These are phyloP conservation scores for Blastocystis hominis DNA, from an alignment of 352 stramenopile genomes.

Conservation along the genomic window DNA sequence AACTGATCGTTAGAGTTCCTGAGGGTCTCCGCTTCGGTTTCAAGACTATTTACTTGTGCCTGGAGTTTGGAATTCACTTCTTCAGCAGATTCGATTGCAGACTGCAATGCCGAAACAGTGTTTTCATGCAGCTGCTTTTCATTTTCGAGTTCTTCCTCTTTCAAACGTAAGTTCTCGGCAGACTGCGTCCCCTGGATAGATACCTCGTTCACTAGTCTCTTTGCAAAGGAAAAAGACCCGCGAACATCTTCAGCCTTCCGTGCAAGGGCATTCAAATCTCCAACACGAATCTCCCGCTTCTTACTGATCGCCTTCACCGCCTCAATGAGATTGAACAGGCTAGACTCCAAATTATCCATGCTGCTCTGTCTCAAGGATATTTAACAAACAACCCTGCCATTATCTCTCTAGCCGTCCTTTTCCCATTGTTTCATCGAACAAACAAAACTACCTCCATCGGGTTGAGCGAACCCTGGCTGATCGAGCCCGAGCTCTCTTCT, in stretches of 20 bases:
- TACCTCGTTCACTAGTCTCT: constrained; percentile 30
- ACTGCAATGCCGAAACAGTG: neutral
- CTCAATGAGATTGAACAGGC: neutral
- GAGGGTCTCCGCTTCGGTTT: neutral
- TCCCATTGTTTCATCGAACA: neutral
- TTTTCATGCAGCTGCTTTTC: neutral
- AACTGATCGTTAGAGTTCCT: neutral
- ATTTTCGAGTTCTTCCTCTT: neutral
- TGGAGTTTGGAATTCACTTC: neutral
- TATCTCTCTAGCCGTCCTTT: neutral
- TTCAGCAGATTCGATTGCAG: neutral
- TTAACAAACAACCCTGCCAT: neutral
- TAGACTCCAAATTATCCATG: neutral
- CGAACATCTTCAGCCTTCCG: neutral
- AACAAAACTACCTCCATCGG: neutral
- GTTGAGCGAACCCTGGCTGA: neutral
- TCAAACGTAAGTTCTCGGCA: neutral
- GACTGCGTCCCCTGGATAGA: neutral
- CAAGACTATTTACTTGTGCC: neutral
- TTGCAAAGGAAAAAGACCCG: constrained; percentile 47
- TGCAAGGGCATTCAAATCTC: constrained; percentile 3
- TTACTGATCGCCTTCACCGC: neutral
- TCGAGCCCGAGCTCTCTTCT: neutral
- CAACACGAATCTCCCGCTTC: constrained; percentile 23
- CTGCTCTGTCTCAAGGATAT: neutral